Base-by-base conservation (phyloP, 805 yeast genomes). In the Zygotorulaspora sp. region DNA sequence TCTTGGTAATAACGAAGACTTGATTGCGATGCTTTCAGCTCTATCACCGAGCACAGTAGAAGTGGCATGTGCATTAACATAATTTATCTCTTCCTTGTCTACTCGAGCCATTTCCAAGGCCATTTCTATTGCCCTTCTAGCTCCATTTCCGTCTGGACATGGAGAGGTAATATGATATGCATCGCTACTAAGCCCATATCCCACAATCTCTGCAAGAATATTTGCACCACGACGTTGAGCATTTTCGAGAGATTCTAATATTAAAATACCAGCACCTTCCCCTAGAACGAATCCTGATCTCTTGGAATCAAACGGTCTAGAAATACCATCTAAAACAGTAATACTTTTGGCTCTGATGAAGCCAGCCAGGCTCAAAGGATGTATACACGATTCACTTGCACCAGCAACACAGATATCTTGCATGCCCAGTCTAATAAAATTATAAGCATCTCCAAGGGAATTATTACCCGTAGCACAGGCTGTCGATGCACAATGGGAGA, bases 401-500 rank as follows among this genome's bases (percentile, higher is more conserved):
- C 98, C 98, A 6, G 95, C 92, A 7, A 92, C 70, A 78, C 89
- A 84, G 3, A 82, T 85, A 48, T 88, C 81, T 8, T 90, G 86
- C 63, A 83, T 82, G 3, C 85, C 94, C 39, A 79, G 78, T 43
- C 71, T 66, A 41, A 92, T 85, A 51, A 89, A 80, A 52, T 89
- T 75, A 48, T 71, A 75, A 0, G 96, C 97, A 57, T 92, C 99
- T 3, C 97, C 97, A 32, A 92, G 80, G 0, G 96, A 75, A 55
- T 92, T 94, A 19, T 83, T 75, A 0, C 99, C 99, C 0, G 98
- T 88, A 3, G 99, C 95, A 67, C 99, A 92, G 1, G 98, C 98
- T 0, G 97, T 88, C 2, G 95, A 75, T 0, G 79, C 92, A 0
- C 95, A 68, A 55, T 89, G 96, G 29, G 84, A 76, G 2, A 96